Conservation (phyloP, 2,329 filamentous ascomycete species). For the Fusarium miscanthi region DNA sequence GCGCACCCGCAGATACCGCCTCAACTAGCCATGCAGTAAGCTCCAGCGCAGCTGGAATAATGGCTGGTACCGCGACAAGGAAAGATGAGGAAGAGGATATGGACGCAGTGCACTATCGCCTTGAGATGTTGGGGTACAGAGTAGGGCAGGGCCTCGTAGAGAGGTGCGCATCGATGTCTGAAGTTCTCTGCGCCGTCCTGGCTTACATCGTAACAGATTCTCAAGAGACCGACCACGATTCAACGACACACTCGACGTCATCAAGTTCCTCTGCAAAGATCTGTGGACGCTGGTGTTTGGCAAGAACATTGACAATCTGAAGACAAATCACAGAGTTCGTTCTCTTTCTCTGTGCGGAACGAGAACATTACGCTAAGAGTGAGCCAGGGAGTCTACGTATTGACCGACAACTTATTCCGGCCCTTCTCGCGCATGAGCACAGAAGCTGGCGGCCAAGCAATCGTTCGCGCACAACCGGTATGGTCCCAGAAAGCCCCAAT, state of each 20-base stretch:
- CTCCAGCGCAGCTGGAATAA: slow-evolving; percentile 42
- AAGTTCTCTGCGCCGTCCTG: neutral
- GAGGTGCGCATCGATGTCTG: slow-evolving; percentile 63
- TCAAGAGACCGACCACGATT: slow-evolving; percentile 87
- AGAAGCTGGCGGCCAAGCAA: slow-evolving; percentile 77
- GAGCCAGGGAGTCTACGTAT: slow-evolving; percentile 86
- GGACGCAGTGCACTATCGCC: slow-evolving; percentile 84
- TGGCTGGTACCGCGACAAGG: slow-evolving; percentile 39
- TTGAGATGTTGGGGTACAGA: slow-evolving; percentile 88
- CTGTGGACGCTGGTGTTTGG: slow-evolving; percentile 94
- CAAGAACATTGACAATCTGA: slow-evolving; percentile 98
- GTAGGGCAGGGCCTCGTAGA: slow-evolving; percentile 94
- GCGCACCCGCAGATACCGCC: slow-evolving; percentile 32
- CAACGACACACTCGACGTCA: slow-evolving; percentile 91
- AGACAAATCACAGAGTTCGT: slow-evolving; percentile 91
- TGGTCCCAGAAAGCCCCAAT: slow-evolving; percentile 47
- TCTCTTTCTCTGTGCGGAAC: neutral
- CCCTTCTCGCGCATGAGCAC: slow-evolving; percentile 92
- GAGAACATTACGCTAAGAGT: slow-evolving; percentile 6
- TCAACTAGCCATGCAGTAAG: slow-evolving; percentile 40
- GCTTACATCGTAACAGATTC: slow-evolving; percentile 70
- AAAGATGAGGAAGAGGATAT: slow-evolving; percentile 81
- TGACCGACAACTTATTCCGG: slow-evolving; percentile 92
- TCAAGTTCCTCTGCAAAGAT: slow-evolving; percentile 99
- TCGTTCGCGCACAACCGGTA: slow-evolving; percentile 83